A percentile compares a stretch with the other conserved stretches of the same genome.
Evolutionary conservation across 441 rosid species (phyloP).

Genomic region (Biscutella laevigata): DNA sequence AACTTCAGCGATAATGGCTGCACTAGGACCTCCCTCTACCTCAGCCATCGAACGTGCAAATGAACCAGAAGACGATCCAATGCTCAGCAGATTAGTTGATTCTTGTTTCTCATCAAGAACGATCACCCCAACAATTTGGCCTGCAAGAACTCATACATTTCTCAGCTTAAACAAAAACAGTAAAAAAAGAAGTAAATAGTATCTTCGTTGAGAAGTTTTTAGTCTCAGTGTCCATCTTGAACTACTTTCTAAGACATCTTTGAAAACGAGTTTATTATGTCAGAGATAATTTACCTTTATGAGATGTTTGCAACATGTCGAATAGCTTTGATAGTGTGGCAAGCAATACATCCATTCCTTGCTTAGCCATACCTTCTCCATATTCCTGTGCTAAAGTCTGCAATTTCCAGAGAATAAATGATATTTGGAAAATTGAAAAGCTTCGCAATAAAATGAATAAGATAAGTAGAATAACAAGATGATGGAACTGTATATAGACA

Average conservation of each 20-base stretch:
- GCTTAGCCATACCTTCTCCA: slow-evolving; percentile 48
- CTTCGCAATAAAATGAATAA: background rate
- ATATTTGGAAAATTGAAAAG: background rate
- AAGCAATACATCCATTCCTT: slow-evolving; percentile 53
- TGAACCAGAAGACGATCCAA: slow-evolving; percentile 37
- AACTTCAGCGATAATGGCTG: slow-evolving; percentile 29
- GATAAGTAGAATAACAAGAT: background rate
- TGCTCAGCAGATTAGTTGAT: slow-evolving; percentile 37
- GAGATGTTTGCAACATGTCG: slow-evolving; percentile 50
- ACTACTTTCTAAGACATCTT: no score
- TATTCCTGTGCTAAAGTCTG: slow-evolving; percentile 61
- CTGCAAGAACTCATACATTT: slow-evolving; percentile 32
- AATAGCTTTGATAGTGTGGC: slow-evolving; percentile 52
- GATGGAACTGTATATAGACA: background rate
- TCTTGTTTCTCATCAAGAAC: slow-evolving; percentile 42
- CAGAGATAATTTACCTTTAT: slow-evolving; percentile 46
- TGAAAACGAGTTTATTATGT: background rate
- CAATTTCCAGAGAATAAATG: background rate
- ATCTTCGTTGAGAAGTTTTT: background rate
- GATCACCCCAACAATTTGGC: slow-evolving; percentile 79
- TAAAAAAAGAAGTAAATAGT: background rate
- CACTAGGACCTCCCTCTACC: slow-evolving; percentile 24
- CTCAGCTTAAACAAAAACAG: slow-evolving; percentile 13
- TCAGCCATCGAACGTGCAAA: slow-evolving; percentile 71
- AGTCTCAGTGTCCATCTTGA: background rate